Base-by-base conservation (phyloP, 768 basidiomycete genomes). In the Artomyces pyxidatus region DNA sequence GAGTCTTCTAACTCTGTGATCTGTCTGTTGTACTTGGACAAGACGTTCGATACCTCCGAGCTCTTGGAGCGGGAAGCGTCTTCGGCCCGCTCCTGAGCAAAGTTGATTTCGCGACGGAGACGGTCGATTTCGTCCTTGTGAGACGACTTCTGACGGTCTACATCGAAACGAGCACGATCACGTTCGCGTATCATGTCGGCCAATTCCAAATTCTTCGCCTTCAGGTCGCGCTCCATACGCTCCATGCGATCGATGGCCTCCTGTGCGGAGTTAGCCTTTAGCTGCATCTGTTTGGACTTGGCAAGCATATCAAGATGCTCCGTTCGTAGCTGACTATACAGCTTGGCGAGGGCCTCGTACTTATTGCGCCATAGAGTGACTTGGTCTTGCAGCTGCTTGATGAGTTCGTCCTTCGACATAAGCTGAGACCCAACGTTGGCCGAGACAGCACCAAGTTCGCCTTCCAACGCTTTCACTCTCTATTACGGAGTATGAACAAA, bases 111-210 rank as follows among this genome's bases (percentile, higher is more conserved):
- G 26, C 96, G 84, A 53, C 88, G 88, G 29, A 97, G 61, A 9
- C 96, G 82, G 54, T 98, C 96, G 30, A 90, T 63, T 62, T 99
- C 96, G 49, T 99, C 96, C 62, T 93, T 95, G 65, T 98, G 93
- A 43, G 83, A 85, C 5, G 90, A 80, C 69, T 95, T 97, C 63
- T 90, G 78, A 19, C 96, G 76, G 62, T 99, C 96, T 21, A 97
- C 71, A 56, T 99, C 96, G 60, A 96, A 98, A 38, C 96, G 75
- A 29, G 95, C 93, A 48, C 94, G 77, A 63, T 99, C 96, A 28
- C 96, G 82, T 66, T 99, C 96, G 40, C 95, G 80, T 58, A 99
- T 86, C 96, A 99, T 99, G 63, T 98, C 96, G 21, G 96, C 96
- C 17, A 99, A 72, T 65, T 98, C 96, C 48, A 99, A 68, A 62